phyloP scores from a whole-genome alignment of 148 eudicot species.

The Silene uniflora region DNA sequence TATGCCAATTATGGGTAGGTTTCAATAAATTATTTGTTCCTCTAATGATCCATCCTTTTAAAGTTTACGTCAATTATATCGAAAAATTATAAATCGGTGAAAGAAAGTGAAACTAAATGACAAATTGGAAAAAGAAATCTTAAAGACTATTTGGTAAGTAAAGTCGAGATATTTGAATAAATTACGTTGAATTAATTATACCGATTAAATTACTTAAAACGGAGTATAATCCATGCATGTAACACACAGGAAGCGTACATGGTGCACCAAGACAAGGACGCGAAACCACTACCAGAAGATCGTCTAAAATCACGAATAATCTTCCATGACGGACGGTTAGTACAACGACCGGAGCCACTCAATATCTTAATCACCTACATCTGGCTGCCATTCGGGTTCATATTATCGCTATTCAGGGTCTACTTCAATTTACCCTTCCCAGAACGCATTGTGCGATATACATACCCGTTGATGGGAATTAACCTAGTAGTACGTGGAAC shows the following conservation, averaged over 20 bases:
- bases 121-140: no score
- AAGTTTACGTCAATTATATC: not conserved
- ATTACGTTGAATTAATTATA: no score
- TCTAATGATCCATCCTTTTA: not conserved
- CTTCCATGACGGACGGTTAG: conserved; percentile 97
- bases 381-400: conserved; percentile 92
- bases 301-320: conserved; percentile 60
- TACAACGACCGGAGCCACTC: conserved; percentile 81
- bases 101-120: no score
- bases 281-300: conserved; percentile 55
- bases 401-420: conserved; percentile 60
- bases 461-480: conserved; percentile 76
- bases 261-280: conserved; percentile 69
- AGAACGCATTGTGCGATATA: conserved; percentile 66
- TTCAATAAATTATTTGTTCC: no score
- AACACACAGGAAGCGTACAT: conserved; percentile 73
- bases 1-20: not conserved
- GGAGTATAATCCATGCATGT: not conserved
- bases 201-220: no score
- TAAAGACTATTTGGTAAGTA: no score
- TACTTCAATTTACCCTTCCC: conserved; percentile 94
- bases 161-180: no score
- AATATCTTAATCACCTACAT: conserved; percentile 68
- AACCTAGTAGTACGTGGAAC: conserved; percentile 70
- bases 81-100: no score